These are phyloP conservation scores for Colletotrichum gloeosporioides DNA, from an alignment of 2,329 filamentous ascomycete species.

Conservation along the genomic window DNA sequence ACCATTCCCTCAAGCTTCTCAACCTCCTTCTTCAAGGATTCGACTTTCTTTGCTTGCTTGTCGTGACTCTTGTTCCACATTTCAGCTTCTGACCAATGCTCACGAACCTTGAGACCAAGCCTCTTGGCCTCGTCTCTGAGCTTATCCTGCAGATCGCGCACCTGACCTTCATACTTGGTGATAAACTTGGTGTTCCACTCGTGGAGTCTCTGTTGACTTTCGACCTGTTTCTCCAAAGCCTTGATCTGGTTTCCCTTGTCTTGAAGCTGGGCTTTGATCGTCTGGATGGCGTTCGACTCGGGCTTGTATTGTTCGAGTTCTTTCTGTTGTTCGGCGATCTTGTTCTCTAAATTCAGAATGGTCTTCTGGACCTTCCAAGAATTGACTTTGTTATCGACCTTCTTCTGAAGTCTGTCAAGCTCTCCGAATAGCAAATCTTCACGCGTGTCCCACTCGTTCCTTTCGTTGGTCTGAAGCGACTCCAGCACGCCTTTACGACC, in stretches of 20 bases:
- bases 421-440: not conserved
- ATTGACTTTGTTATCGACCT: not conserved
- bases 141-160: not conserved
- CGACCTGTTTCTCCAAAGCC: not conserved
- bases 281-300: not conserved
- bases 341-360: fast-evolving
- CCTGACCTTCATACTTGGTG: not conserved
- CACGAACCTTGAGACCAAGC: not conserved
- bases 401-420: not conserved
- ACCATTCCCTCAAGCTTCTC: not conserved
- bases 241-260: not conserved
- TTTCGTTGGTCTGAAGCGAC: not conserved
- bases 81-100: not conserved
- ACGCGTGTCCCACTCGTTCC: not conserved
- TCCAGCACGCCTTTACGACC: not conserved
- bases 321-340: not conserved
- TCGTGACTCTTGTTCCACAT: not conserved
- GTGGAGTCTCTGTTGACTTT: fast-evolving
- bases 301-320: not conserved
- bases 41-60: not conserved
- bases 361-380: not conserved
- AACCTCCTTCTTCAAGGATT: not conserved
- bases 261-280: not conserved
- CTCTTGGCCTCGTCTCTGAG: not conserved
- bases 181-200: not conserved